phyloP scores from a whole-genome alignment of 2,329 filamentous ascomycete genomes.

The Diplodia mutila region DNA sequence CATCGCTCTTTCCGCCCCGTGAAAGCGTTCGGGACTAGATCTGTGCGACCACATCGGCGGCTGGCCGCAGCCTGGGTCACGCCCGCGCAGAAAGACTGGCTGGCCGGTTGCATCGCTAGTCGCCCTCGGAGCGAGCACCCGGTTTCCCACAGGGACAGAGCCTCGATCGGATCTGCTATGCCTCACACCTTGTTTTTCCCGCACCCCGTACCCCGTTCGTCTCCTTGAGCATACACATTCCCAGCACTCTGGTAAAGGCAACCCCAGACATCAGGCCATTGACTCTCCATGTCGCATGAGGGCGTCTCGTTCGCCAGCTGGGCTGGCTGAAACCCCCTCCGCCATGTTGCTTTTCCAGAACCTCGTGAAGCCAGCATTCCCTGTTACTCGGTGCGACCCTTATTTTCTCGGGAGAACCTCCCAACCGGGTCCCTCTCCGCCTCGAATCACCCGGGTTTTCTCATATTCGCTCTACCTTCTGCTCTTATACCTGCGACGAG shows the following conservation, averaged over 20 bases:
- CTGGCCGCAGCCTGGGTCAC: conserved; percentile 7
- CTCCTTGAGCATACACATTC: neutral
- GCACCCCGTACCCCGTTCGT: neutral
- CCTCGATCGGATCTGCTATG: conserved; percentile 14
- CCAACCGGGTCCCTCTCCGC: neutral
- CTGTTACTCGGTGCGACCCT: conserved; percentile 10
- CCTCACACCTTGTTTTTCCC: neutral
- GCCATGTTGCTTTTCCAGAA: conserved; percentile 15
- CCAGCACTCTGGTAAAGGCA: neutral
- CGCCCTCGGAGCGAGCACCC: neutral
- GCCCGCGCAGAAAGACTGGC: neutral
- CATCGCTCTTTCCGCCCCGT: neutral
- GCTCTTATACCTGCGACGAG: neutral
- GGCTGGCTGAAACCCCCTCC: conserved; percentile 4
- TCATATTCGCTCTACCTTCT: neutral
- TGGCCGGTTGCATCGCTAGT: neutral
- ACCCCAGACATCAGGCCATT: conserved; percentile 5
- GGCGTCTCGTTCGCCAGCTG: neutral
- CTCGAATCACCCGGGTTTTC: neutral
- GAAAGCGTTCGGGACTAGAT: neutral
- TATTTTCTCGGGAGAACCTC: conserved; percentile 16
- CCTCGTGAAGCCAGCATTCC: neutral
- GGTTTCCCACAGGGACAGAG: neutral
- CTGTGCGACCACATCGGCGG: conserved; percentile 1
- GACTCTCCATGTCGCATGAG: conserved; percentile 12